phyloP scores from a whole-genome alignment of 1,284 basidiomycete genomes.

The Xanthoconium separans region DNA sequence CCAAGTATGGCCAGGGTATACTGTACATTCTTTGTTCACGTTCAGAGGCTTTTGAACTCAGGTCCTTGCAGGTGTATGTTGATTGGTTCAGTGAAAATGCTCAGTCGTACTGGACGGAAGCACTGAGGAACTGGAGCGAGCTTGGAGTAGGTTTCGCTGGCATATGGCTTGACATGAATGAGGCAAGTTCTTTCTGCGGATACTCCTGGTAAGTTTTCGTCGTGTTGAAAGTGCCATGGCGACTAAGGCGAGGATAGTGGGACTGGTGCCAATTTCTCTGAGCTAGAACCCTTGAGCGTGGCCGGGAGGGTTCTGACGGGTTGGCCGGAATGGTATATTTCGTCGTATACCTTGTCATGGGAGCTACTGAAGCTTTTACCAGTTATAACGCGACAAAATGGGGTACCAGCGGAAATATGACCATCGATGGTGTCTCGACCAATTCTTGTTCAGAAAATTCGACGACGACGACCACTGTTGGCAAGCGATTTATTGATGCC shows the following conservation, averaged over 20 bases:
- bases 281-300: not conserved
- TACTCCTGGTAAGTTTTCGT: slow-evolving; percentile 51
- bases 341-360: not conserved
- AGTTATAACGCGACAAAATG: slow-evolving; percentile 4
- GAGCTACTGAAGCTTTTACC: not conserved
- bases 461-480: not conserved
- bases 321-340: slow-evolving; percentile 6
- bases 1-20: slow-evolving; percentile 57
- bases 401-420: slow-evolving; percentile 6
- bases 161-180: slow-evolving; percentile 78
- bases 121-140: slow-evolving; percentile 56
- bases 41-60: not conserved
- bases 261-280: slow-evolving; percentile 4
- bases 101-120: slow-evolving; percentile 55
- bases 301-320: not conserved
- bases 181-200: slow-evolving; percentile 60
- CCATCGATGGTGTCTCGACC: slow-evolving; percentile 46
- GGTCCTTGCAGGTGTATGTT: slow-evolving; percentile 46
- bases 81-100: slow-evolving; percentile 66
- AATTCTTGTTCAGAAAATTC: slow-evolving; percentile 31
- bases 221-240: slow-evolving; percentile 24
- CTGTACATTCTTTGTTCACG: slow-evolving; percentile 27
- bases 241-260: slow-evolving; percentile 17
- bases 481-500: slow-evolving; percentile 29
- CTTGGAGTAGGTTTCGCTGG: slow-evolving; percentile 60